These are phyloP conservation scores for Zasmidium cellare DNA, from an alignment of 2,329 filamentous ascomycete genomes.

Conservation along the genomic window DNA sequence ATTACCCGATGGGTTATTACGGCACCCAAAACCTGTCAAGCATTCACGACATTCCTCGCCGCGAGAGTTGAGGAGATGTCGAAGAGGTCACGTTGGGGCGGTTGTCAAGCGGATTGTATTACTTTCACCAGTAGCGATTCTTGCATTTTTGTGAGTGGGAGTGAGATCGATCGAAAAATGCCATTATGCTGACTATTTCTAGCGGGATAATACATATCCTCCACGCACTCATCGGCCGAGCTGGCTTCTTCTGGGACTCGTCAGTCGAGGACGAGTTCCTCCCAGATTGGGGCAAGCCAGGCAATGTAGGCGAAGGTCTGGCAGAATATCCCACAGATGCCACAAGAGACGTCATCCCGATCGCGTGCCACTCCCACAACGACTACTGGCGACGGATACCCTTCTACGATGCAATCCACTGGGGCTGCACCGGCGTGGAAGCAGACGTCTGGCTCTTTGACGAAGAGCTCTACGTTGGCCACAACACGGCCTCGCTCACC, in stretches of 20 bases:
- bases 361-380: slow-evolving; percentile 67
- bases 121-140: slow-evolving; percentile 10
- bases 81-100: slow-evolving; percentile 12
- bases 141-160: slow-evolving; percentile 22
- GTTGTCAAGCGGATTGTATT: slow-evolving; percentile 12
- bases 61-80: slow-evolving; percentile 13
- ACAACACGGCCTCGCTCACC: slow-evolving; percentile 57
- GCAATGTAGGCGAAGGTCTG: slow-evolving; percentile 37
- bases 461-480: slow-evolving; percentile 63
- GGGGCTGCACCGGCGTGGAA: slow-evolving; percentile 65
- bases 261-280: slow-evolving; percentile 31
- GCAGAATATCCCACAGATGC: slow-evolving; percentile 40
- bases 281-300: slow-evolving; percentile 44
- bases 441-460: slow-evolving; percentile 67
- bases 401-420: slow-evolving; percentile 59
- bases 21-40: neutral
- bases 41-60: slow-evolving; percentile 5
- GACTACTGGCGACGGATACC: slow-evolving; percentile 68
- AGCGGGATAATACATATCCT: slow-evolving; percentile 46
- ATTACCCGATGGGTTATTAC: slow-evolving; percentile 14
- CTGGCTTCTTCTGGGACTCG: slow-evolving; percentile 40
- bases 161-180: neutral
- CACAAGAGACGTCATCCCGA: slow-evolving; percentile 49
- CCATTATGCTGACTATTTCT: slow-evolving; percentile 8
- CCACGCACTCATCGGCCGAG: slow-evolving; percentile 39